Evolutionary conservation across 441 rosid species (phyloP), one percentile per base, ranked within the genome.

Genomic region (Corymbia citriodora): DNA sequence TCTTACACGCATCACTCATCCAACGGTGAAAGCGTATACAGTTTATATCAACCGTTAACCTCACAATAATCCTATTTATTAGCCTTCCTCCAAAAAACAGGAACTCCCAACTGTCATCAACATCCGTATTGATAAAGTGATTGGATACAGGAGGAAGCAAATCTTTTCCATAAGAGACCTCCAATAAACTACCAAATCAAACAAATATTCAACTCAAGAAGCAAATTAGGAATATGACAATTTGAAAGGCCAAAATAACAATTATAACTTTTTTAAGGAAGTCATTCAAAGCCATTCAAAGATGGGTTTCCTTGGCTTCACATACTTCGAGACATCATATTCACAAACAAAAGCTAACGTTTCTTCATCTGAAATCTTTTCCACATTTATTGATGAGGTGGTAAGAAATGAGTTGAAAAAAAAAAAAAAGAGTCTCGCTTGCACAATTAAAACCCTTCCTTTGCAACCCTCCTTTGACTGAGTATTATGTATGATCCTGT

Each of bases 401-500:
- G 52, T 40, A 74, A 40, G 85, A 74, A 40, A 74, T 40, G 83
- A 74, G 52, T 40, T 7, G 21, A 31, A n/a, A 52, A 83, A 40
- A 48, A 36, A 72, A 54, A 33, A 2, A 52, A 52, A 55, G 25
- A 72, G 52, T 88, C 54, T 88, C 16, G 79, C 61, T 40, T 87
- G 63, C 74, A 79, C 40, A 23, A 23, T 89, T 40, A 40, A 74
- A 72, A 83, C 59, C 54, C 82, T 90, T 83, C 27, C 53, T 79
- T 49, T 25, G 40, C 54, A 79, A 65, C 87, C 72, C 65, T 90
- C 29, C 27, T n/a, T 59, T 90, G 89, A 70, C 40, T 83, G 45
- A 79, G 21, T 57, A 89, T 63, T 86, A 82, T 90, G 90, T 55
- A 88, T 90, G 83, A 74, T 74, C 83, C 50, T 74, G 85, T 74